Evolutionary conservation across 306 rosid species (phyloP).

Genomic region (peach (Prunus persica)): DNA sequence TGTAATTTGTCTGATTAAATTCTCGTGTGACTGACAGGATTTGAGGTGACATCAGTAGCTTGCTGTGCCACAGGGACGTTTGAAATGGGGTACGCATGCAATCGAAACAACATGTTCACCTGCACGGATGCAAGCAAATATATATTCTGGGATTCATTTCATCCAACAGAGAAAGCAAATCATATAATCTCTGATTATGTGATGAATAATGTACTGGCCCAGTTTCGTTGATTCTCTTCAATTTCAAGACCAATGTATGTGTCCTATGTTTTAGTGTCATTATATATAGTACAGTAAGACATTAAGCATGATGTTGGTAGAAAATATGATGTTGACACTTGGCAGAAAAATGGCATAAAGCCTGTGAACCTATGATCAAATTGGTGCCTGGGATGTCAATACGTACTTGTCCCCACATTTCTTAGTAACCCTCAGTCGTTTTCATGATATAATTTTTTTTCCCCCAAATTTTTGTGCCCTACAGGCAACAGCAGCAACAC

Average conservation of each 20-base stretch:
- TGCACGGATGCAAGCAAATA: slow-evolving; percentile 47
- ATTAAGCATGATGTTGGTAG: too few relatives aligned
- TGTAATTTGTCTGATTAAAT: not conserved
- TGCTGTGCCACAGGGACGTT: slow-evolving; percentile 50
- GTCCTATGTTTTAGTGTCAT: too few relatives aligned
- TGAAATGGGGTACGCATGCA: slow-evolving; percentile 59
- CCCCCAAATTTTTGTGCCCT: too few relatives aligned
- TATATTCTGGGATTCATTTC: slow-evolving; percentile 59
- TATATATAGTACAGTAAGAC: too few relatives aligned
- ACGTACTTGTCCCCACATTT: too few relatives aligned
- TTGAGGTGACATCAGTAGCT: slow-evolving; percentile 34
- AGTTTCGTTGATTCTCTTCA: slow-evolving; percentile 20
- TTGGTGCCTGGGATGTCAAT: too few relatives aligned
- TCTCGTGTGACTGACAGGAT: slow-evolving; percentile 16
- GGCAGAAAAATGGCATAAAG: too few relatives aligned
- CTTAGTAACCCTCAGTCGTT: too few relatives aligned
- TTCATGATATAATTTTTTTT: too few relatives aligned
- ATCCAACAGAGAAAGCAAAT: slow-evolving; percentile 45
- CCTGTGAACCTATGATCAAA: too few relatives aligned
- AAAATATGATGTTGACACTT: too few relatives aligned
- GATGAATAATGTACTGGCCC: slow-evolving; percentile 13
- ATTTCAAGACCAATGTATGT: not conserved
- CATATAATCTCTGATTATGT: slow-evolving; percentile 28
- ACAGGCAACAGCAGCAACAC: too few relatives aligned
- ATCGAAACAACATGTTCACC: slow-evolving; percentile 25